Evolutionary conservation across 192 early-diverging fungal genomes (phyloP), one percentile per base, ranked within the genome.

Genomic region (Podila minutissima): DNA sequence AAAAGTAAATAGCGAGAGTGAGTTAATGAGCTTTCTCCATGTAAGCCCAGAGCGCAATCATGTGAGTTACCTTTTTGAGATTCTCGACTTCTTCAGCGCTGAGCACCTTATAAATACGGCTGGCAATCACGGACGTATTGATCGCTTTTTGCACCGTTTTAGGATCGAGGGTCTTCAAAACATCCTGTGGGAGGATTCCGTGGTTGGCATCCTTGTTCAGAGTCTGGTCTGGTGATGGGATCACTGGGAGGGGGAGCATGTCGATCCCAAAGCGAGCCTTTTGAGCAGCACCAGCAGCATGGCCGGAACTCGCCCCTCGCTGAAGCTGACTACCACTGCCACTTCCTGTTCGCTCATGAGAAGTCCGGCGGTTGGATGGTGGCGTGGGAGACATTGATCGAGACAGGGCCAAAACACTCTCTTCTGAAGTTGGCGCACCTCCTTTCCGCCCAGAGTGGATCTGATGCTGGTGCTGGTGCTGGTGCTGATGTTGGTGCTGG

Each of bases 1-100:
- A 46, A 17, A 46, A 41, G 0, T 15, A 11, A 11, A 46, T 15
- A 12, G 5, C 0, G 38, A 41, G 12, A 17, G 3, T 46, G 41
- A 46, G 41, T 46, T 1, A 15, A 0, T 46, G 41, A 15, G 41
- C 12, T 46, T 46, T 11, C 12, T 15, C 12, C 41, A 3, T 17
- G 1, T 46, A 46, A 15, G 0, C 2, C 41, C 2, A 17, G 3
- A 15, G 15, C 3, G 41, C 12, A 46, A 17, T 13, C 15, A 4
- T 17, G 13, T 46, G 9, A 46, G 3, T 32, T 82, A 88, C 87
- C 75, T 86, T 84, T 68, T 87, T 85, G 26, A 90, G 59, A 31
- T 32, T 77, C 29, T 87, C 89, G n/a, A 87, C 59, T 55, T 90
- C 82, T 17, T 88, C 89, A 24, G 84, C 63, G 2, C 83, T 64